These are phyloP conservation scores for Corylus heterophylla DNA, from an alignment of 306 rosid genomes.

Conservation along the genomic window DNA sequence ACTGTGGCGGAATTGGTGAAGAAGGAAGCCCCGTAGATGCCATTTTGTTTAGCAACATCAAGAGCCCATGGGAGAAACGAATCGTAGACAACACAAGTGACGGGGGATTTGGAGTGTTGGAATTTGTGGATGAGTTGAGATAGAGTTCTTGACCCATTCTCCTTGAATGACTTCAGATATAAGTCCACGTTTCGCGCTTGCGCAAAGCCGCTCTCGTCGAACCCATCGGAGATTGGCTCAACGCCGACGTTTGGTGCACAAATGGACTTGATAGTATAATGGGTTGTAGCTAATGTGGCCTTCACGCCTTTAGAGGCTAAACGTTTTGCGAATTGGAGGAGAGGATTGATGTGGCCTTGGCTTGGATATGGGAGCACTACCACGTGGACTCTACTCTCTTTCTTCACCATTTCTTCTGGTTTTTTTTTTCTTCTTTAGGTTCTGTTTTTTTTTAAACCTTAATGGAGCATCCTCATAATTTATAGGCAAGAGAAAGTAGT, in stretches of 20 bases:
- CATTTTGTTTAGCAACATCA: conserved; percentile 49
- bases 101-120: conserved; percentile 5
- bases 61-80: conserved; percentile 54
- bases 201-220: conserved; percentile 49
- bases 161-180: conserved; percentile 34
- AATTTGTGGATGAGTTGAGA: conserved; percentile 31
- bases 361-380: conserved; percentile 50
- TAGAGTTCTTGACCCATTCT: conserved; percentile 37
- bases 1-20: conserved; percentile 52
- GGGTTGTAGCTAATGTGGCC: conserved; percentile 55
- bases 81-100: conserved; percentile 50
- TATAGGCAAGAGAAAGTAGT: too few species aligned
- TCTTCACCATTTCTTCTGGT: conserved; percentile 12
- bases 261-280: conserved; percentile 44
- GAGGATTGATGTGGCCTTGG: conserved; percentile 60
- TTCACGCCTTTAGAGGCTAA: conserved; percentile 42
- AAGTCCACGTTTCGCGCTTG: conserved; percentile 35
- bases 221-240: conserved; percentile 66
- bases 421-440: too few species aligned
- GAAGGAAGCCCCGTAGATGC: conserved; percentile 37
- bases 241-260: conserved; percentile 33
- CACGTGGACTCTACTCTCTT: conserved; percentile 27
- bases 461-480: too few species aligned
- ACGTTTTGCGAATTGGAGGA: conserved; percentile 50
- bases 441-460: too few species aligned